Base-by-base conservation (phyloP, 805 yeast species). In the Yamadazyma phyllophila region DNA sequence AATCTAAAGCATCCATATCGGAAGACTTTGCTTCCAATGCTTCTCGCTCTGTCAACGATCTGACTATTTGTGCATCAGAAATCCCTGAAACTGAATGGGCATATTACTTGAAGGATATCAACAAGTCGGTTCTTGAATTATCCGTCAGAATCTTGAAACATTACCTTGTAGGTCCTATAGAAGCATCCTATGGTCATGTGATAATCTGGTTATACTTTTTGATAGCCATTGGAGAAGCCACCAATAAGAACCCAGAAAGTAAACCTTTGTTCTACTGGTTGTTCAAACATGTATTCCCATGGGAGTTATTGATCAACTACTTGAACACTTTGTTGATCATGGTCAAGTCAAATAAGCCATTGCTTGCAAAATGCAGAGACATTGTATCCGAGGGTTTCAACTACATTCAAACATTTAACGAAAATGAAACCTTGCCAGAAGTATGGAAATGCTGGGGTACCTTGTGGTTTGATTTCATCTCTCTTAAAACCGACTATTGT, bases 361-460 rank as follows among this genome's bases (percentile, higher is more conserved):
- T 71, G 31, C 55, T 57, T 39, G 48, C 48, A 13, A 49, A 53
- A 44, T 60, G 61, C 39, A 51, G 60, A 14, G 53, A 56, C 26
- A 50, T 54, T 34, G 42, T 58, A 26, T 16, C 37, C 11, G 47
- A 60, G 6, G 55, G 70, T n/a, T 65, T 70, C 0, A 67, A 71
- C 41, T 61, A 73, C 36, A 51, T 84, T n/a, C 67, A 71, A 4
- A 61, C 75, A 52, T 82, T 80, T 54, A 74, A 80, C 51, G 70
- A 77, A 40, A 74, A 78, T 58, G 92, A 85, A 59, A 77, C 71
- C 36, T 66, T 86, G 41, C 81, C 86, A 36, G 95, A 87, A 62
- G 85, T 82, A 15, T 86, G 91, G 91, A 83, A 82, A 58, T 82
- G 90, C 56, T 85, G 92, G 89, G 95, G 95, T 2, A 78, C 89